Conservation (phyloP, 768 basidiomycete genomes). For the Boletellus emodensis region DNA sequence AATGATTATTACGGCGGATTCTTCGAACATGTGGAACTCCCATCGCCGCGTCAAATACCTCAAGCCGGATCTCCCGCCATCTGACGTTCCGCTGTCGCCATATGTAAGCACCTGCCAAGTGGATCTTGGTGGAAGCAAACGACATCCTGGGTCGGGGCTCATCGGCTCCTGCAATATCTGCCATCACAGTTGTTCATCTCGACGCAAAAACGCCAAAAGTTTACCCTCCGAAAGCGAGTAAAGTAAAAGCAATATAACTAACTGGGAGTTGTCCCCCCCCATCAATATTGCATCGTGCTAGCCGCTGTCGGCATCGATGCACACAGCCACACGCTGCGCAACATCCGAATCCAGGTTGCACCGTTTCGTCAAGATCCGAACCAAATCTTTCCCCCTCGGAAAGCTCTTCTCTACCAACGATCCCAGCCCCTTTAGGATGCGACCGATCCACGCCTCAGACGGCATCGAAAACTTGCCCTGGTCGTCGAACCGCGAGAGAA, state of each 20-base stretch:
- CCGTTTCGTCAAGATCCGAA: slow-evolving; percentile 25
- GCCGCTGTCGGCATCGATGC: slow-evolving; percentile 12
- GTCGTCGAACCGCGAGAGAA: slow-evolving; percentile 19
- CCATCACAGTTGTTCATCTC: background rate
- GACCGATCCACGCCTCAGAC: slow-evolving; percentile 25
- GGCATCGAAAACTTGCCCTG: slow-evolving; percentile 31
- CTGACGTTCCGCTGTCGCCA: too few species aligned
- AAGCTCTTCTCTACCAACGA: slow-evolving; percentile 17
- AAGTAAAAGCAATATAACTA: background rate
- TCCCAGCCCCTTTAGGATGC: slow-evolving; percentile 21
- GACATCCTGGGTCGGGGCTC: too few species aligned
- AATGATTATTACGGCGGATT: too few species aligned
- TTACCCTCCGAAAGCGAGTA: background rate
- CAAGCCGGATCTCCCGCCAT: too few species aligned
- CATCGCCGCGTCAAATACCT: too few species aligned
- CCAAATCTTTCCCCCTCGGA: slow-evolving; percentile 24
- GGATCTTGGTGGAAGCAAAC: too few species aligned
- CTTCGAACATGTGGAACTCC: too few species aligned
- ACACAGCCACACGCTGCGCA: slow-evolving; percentile 21
- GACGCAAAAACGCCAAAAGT: background rate
- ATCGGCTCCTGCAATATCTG: too few species aligned
- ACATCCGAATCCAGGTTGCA: slow-evolving; percentile 22
- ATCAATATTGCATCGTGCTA: background rate
- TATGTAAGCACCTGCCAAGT: too few species aligned
- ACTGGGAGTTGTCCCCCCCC: background rate